A percentile compares a stretch with the other conserved stretches of the same genome.
Evolutionary conservation across 2,329 filamentous ascomycete species (phyloP).

Genomic region (Aspergillus pseudoglaucus): DNA sequence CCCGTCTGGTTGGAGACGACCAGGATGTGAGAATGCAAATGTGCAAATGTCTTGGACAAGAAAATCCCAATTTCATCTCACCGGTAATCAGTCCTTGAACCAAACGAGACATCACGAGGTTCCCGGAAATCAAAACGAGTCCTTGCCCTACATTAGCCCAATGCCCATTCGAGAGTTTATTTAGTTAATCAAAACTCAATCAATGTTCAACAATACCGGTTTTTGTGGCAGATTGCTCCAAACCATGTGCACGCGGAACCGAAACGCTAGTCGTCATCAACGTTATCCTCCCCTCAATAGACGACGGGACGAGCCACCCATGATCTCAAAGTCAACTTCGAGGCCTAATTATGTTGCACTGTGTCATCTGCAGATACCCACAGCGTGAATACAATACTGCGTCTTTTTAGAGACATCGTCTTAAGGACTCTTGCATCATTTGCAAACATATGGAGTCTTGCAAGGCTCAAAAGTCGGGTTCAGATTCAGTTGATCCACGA

Average conservation of each 20-base stretch:
- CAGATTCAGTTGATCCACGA: slow-evolving; percentile 8
- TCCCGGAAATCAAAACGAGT: slow-evolving; percentile 3
- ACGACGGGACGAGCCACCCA: slow-evolving; percentile 3
- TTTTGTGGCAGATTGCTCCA: neutral
- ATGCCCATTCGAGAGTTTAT: neutral
- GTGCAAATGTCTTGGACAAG: slow-evolving; percentile 16
- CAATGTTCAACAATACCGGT: neutral
- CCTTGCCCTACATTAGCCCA: slow-evolving; percentile 14
- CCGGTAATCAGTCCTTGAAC: slow-evolving; percentile 10
- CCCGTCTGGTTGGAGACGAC: slow-evolving; percentile 12
- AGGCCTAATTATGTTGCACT: slow-evolving; percentile 27
- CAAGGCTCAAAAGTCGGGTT: slow-evolving; percentile 9
- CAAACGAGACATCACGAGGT: slow-evolving; percentile 15
- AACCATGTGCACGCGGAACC: neutral
- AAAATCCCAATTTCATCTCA: slow-evolving; percentile 9
- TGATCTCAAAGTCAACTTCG: too few relatives aligned
- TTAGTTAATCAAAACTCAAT: neutral
- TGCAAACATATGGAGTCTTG: slow-evolving; percentile 24
- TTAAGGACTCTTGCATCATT: slow-evolving; percentile 14
- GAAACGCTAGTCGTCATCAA: neutral
- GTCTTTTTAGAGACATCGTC: slow-evolving; percentile 15
- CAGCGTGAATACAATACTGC: slow-evolving; percentile 13
- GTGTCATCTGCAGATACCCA: slow-evolving; percentile 23
- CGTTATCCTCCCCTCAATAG: neutral
- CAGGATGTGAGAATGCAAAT: slow-evolving; percentile 4